Base-by-base conservation (phyloP, 73 alveolate genomes). In the Paramecium caudatum region DNA sequence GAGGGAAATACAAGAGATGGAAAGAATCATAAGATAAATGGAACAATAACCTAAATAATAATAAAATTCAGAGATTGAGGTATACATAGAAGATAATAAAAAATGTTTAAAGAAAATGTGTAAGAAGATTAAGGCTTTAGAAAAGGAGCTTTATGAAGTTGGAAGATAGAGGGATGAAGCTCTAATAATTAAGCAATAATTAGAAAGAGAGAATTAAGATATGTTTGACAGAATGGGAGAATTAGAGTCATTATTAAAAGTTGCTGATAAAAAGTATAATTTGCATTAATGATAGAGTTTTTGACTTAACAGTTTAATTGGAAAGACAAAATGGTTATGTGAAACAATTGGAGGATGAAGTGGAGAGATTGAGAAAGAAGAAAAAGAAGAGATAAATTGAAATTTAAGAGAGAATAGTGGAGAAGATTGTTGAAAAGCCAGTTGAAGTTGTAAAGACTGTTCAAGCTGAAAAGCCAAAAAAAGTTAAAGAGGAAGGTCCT, bases 141-240 rank as follows among this genome's bases (percentile, higher is more conserved):
- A 74, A 13, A 74, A 74, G 27, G 88, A 74, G 19, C 65, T 74
- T 23, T 74, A 74, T 74, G 88, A 74, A 45, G 88, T 74, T 19
- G 88, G 55, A 7, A 7, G 88, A 41, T 39, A 74, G 32, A 74
- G 88, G 10, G 88, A 74, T 43, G 88, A 74, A 45, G 88, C 88
- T 5, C 19, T 74, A 36, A 74, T 74, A 41, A 74, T 74, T 3
- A 74, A 74, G 30, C 47, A 45, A 8, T 4, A 74, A 12, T 45
- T 74, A 15, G 88, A 74, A 10, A 74, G 65, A 74, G 88, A 74
- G 43, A 74, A 74, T 74, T 21, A 74, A 41, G 88, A 74, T 1
- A 74, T 74, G 88, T 74, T 74, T 41, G 88, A 74, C 19, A 74
- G 88, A 74, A 74, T 74, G 21, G 65, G 65, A 1, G 88, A 74